These are phyloP conservation scores for Malassezia globosa DNA, from an alignment of 1,284 basidiomycete species.

Conservation along the genomic window DNA sequence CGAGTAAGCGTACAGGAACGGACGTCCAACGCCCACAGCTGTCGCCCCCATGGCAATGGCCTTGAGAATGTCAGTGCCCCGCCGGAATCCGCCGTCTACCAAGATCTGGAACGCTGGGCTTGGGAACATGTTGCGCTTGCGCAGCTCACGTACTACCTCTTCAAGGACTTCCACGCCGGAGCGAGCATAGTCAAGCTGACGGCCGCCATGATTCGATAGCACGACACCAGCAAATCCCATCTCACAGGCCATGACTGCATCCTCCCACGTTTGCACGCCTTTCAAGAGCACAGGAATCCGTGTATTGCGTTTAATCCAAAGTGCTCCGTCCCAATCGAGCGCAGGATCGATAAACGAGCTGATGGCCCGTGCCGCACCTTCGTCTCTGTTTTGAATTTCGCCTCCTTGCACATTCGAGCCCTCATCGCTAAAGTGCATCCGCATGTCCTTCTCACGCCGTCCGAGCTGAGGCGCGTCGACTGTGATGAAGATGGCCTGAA, in stretches of 20 bases:
- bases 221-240: slow-evolving; percentile 52
- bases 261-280: slow-evolving; percentile 58
- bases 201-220: slow-evolving; percentile 50
- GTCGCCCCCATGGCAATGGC: slow-evolving; percentile 79
- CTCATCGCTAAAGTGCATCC: slow-evolving; percentile 39
- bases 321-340: slow-evolving; percentile 53
- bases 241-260: slow-evolving; percentile 56
- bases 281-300: slow-evolving; percentile 70
- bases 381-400: slow-evolving; percentile 19
- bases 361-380: slow-evolving; percentile 49
- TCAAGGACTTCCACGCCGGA: slow-evolving; percentile 43
- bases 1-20: slow-evolving; percentile 83
- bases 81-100: slow-evolving; percentile 72
- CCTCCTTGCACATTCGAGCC: slow-evolving; percentile 47
- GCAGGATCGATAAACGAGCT: slow-evolving; percentile 51
- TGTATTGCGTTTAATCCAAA: slow-evolving; percentile 65
- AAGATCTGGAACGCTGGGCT: slow-evolving; percentile 58
- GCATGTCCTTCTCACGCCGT: slow-evolving; percentile 67
- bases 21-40: slow-evolving; percentile 76
- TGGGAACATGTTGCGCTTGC: slow-evolving; percentile 55
- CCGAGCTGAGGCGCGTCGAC: slow-evolving; percentile 78
- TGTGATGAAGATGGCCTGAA: slow-evolving; percentile 72
- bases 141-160: slow-evolving; percentile 56
- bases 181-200: slow-evolving; percentile 38
- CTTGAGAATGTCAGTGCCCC: slow-evolving; percentile 67